Base-by-base conservation (phyloP, 2,329 filamentous ascomycete genomes). In the Thielaviopsis cerberus region DNA sequence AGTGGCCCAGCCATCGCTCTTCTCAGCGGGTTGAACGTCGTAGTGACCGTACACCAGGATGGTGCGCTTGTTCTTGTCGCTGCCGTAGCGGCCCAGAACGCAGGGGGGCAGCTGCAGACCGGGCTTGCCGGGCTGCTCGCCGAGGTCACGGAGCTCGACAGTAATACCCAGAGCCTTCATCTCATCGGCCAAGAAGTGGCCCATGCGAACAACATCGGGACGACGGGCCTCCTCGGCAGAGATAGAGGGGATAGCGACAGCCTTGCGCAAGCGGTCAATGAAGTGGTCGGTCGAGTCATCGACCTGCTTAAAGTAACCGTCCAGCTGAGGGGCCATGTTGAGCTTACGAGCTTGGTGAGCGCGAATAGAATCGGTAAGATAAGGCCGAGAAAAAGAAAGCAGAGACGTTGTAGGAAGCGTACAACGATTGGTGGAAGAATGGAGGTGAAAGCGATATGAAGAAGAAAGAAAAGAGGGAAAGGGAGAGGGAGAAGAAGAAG, bases 31-130 rank as follows among this genome's bases (percentile, higher is more conserved):
- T 74, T 98, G 92, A 37, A 98, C 92, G 69, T 98, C 92, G 74
- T 98, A 98, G 76, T 98, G 92, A 53, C 92, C 92, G 68, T 98
- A 98, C 53, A 98, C 88, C 62, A 98, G 78, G 64, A 98, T 92
- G 37, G 90, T 97, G 61, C 87, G 82, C 81, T 97, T 98, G 71
- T 80, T 88, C 71, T 86, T 83, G 70, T 97, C 90, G 70, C 81
- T 87, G 64, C 92, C 90, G 70, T 97, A 97, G 64, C 92, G 85
- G 54, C 85, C 91, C 62, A 98, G 80, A 58, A 98, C 82, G 55
- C 95, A 90, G 1, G 92, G 92, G 3, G 92, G 92, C 17, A 98
- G 84, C 59, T 95, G 84, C 64, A 98, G 83, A 65, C 90, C 78
- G 68, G 94, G 88, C 69, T 88, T 88, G 68, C 87, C 86, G 59